phyloP scores from a whole-genome alignment of 495 filamentous ascomycete species.

The Sordaria brevicollis region DNA sequence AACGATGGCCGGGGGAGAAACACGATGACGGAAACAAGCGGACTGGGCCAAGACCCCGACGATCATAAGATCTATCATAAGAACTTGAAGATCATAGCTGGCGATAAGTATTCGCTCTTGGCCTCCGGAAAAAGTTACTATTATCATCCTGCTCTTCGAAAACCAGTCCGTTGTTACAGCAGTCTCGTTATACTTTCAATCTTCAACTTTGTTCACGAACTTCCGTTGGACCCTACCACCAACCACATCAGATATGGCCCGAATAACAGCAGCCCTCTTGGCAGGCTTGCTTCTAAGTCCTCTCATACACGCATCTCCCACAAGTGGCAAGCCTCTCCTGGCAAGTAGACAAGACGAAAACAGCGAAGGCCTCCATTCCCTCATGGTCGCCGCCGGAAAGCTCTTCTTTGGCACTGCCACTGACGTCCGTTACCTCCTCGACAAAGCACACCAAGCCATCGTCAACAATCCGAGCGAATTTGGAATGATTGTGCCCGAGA shows the following conservation, averaged over 20 bases:
- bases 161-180: neutral
- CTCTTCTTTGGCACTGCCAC: slow-evolving; percentile 22
- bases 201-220: neutral
- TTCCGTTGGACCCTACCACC: neutral
- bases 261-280: neutral
- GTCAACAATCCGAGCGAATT: slow-evolving; percentile 41
- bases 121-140: neutral
- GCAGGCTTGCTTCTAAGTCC: neutral
- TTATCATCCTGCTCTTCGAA: neutral
- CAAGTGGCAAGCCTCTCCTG: neutral
- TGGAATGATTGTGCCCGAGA: slow-evolving; percentile 47
- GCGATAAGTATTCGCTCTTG: neutral
- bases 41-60: neutral
- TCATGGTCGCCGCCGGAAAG: slow-evolving; percentile 18
- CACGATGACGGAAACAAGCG: neutral
- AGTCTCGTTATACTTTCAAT: neutral
- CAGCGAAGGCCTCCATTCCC: slow-evolving; percentile 11
- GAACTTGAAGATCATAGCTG: neutral
- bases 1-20: neutral
- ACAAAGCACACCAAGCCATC: slow-evolving; percentile 39
- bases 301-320: neutral
- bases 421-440: slow-evolving; percentile 23
- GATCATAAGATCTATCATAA: neutral
- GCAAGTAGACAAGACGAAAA: neutral
- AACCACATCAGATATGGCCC: neutral